Evolutionary conservation across 1,139 yeast genomes (phyloP).

Genomic region (Suhomyces ambrosiae): DNA sequence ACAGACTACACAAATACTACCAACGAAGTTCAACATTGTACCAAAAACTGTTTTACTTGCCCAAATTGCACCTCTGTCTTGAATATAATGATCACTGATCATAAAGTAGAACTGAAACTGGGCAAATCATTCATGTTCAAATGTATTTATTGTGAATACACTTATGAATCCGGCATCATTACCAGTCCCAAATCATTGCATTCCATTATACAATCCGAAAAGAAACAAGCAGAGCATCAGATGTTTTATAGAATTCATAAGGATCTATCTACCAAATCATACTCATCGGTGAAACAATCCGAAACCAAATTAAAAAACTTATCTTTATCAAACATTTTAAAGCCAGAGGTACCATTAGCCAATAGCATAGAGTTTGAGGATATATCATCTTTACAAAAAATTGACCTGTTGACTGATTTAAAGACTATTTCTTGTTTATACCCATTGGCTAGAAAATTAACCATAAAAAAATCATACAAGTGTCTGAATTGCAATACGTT

Average conservation of each 20-base stretch:
- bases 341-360: background rate
- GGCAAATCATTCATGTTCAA: constrained; percentile 40
- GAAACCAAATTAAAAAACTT: constrained; percentile 11
- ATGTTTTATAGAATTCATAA: constrained; percentile 3
- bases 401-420: background rate
- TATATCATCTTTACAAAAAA: background rate
- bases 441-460: constrained; percentile 32
- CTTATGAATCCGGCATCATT: constrained; percentile 31
- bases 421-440: constrained; percentile 3
- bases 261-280: constrained; percentile 1
- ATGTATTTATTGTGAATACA: constrained; percentile 36
- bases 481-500: constrained; percentile 35
- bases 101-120: constrained; percentile 17
- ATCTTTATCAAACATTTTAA: constrained; percentile 8
- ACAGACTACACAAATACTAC: constrained; percentile 31
- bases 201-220: constrained; percentile 28
- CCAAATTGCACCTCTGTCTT: constrained; percentile 37
- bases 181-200: constrained; percentile 39
- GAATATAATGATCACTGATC: constrained; percentile 28
- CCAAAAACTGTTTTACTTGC: constrained; percentile 44
- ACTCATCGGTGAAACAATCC: background rate
- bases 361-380: constrained; percentile 1
- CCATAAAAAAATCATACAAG: constrained; percentile 26
- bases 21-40: constrained; percentile 27
- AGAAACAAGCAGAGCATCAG: constrained; percentile 12